Conservation (phyloP, 2,329 filamentous ascomycete genomes). For the Diaporthe eres region DNA sequence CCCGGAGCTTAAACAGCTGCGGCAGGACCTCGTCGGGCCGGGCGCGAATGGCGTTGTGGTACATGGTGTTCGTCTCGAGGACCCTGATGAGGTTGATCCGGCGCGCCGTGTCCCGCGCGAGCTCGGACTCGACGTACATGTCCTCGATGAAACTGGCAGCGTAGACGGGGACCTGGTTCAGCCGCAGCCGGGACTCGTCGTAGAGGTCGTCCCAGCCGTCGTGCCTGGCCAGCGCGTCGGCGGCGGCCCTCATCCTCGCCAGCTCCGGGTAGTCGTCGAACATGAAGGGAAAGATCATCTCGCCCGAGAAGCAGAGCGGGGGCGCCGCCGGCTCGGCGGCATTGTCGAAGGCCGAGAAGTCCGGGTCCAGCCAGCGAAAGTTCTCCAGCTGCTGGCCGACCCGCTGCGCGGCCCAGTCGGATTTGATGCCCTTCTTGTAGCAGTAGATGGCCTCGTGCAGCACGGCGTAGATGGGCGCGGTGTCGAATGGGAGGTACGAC, state of each 20-base stretch:
- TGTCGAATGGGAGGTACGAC: constrained; percentile 77
- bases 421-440: constrained; percentile 71
- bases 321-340: constrained; percentile 50
- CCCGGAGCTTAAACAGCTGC: constrained; percentile 82
- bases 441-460: constrained; percentile 93
- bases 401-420: constrained; percentile 82
- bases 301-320: constrained; percentile 86
- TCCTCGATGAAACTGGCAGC: constrained; percentile 77
- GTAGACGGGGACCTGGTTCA: constrained; percentile 77
- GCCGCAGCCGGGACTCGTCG: constrained; percentile 70
- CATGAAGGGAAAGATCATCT: constrained; percentile 92
- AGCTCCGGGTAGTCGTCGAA: constrained; percentile 87
- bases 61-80: constrained; percentile 84
- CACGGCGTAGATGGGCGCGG: constrained; percentile 85
- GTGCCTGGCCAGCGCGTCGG: constrained; percentile 74
- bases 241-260: constrained; percentile 75
- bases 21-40: constrained; percentile 83
- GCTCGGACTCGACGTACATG: constrained; percentile 79
- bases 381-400: constrained; percentile 65
- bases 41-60: constrained; percentile 84
- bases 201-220: constrained; percentile 76
- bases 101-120: constrained; percentile 73
- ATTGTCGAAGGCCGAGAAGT: constrained; percentile 55
- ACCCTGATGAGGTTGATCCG: constrained; percentile 84
- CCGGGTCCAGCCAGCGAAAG: constrained; percentile 66